Conservation (phyloP, 2,329 filamentous ascomycete genomes). For the Colletotrichum chrysophilum region DNA sequence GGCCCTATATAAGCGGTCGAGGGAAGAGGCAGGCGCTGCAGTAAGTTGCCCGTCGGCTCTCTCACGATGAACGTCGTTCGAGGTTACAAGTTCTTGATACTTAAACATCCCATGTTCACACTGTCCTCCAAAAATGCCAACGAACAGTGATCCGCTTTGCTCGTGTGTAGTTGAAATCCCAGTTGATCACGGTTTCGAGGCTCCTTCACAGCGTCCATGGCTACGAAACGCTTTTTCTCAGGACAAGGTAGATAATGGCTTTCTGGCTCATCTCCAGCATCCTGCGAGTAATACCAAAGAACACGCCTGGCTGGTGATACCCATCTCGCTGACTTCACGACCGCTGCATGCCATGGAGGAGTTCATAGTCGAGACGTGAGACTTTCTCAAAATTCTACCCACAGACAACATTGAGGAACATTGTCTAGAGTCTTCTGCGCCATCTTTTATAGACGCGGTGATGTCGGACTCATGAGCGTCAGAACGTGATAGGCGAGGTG, state of each 20-base stretch:
- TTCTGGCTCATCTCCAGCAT: not conserved
- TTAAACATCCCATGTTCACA: fast-evolving
- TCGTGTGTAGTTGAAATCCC: no score
- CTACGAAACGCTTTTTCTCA: not conserved
- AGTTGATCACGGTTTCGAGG: not conserved
- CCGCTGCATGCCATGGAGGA: not conserved
- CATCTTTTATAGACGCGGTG: not conserved
- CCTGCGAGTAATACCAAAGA: not conserved
- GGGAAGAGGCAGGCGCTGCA: no score
- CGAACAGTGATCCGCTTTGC: no score
- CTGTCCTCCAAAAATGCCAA: no score
- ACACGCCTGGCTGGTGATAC: fast-evolving
- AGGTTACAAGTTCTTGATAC: no score
- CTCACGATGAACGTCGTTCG: no score
- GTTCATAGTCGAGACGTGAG: not conserved
- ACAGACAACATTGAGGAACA: not conserved
- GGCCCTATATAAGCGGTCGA: not conserved
- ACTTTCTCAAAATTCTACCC: not conserved
- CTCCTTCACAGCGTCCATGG: not conserved
- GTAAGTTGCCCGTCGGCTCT: no score
- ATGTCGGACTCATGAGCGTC: fast-evolving
- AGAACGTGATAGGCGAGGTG: fast-evolving
- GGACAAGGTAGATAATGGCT: fast-evolving
- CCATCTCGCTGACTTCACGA: not conserved
- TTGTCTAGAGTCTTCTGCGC: not conserved